A percentile compares a stretch with the other conserved stretches of the same genome.
Conservation (phyloP, 2,329 filamentous ascomycete species). For the Hortaea werneckii region DNA sequence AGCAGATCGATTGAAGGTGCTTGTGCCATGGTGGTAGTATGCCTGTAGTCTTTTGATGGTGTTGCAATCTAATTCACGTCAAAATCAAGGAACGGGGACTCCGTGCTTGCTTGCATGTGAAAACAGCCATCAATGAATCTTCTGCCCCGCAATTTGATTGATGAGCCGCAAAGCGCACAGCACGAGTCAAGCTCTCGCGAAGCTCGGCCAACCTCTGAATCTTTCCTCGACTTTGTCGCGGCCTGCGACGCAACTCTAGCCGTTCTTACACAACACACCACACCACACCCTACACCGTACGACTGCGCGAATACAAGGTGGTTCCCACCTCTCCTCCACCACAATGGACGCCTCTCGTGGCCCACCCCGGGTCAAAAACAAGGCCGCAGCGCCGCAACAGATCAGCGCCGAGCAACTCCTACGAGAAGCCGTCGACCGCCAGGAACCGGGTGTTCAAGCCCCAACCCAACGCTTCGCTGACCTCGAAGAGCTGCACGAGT, state of each 20-base stretch:
- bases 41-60: not conserved
- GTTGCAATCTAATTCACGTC: not conserved
- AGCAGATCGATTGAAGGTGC: slow-evolving; percentile 34
- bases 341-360: slow-evolving; percentile 45
- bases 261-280: not conserved
- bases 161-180: not conserved
- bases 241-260: not conserved
- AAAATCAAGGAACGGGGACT: no score
- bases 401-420: slow-evolving; percentile 96
- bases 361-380: slow-evolving; percentile 96
- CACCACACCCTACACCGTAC: no score
- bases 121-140: not conserved
- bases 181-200: not conserved
- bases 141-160: not conserved
- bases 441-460: slow-evolving; percentile 77
- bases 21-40: slow-evolving; percentile 14
- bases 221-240: not conserved
- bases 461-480: slow-evolving; percentile 93
- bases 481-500: slow-evolving; percentile 95
- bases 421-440: slow-evolving; percentile 90
- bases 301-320: not conserved
- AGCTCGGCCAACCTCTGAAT: not conserved
- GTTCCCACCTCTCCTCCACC: not conserved
- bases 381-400: slow-evolving; percentile 71
- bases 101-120: not conserved